Evolutionary conservation across 2,329 filamentous ascomycete genomes (phyloP).

Genomic region (Periconia sp.): DNA sequence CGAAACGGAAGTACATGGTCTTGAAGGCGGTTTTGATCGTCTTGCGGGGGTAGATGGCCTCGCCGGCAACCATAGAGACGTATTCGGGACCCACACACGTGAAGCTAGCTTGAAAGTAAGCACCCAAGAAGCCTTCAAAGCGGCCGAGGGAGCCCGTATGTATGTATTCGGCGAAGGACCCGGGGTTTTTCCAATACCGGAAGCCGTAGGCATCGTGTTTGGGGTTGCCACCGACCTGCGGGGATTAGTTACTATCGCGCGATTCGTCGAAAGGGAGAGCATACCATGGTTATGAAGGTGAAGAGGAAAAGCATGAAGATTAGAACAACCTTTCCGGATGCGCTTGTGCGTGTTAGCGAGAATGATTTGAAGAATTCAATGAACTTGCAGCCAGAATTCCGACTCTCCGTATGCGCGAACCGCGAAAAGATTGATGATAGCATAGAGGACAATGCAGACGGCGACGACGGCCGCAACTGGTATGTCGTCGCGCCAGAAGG

Average conservation of each 20-base stretch:
- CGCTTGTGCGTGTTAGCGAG: slow-evolving; percentile 7
- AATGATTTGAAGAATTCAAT: no score
- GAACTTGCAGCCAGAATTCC: slow-evolving; percentile 43
- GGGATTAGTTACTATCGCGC: not conserved
- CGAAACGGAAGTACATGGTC: slow-evolving; percentile 52
- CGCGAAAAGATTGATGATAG: slow-evolving; percentile 43
- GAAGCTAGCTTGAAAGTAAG: slow-evolving; percentile 55
- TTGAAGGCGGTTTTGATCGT: slow-evolving; percentile 67
- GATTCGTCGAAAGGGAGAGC: not conserved
- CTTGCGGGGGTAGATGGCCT: slow-evolving; percentile 67
- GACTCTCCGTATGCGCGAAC: slow-evolving; percentile 47
- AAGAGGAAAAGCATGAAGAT: slow-evolving; percentile 48
- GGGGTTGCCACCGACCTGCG: slow-evolving; percentile 44
- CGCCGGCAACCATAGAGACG: slow-evolving; percentile 66
- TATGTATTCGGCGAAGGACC: slow-evolving; percentile 35
- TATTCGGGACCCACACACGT: slow-evolving; percentile 58
- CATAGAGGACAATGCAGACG: slow-evolving; percentile 41
- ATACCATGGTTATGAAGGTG: slow-evolving; percentile 44
- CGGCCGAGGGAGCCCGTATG: slow-evolving; percentile 59
- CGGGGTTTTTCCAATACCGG: slow-evolving; percentile 44
- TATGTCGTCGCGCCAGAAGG: slow-evolving; percentile 39
- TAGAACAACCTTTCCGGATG: slow-evolving; percentile 45
- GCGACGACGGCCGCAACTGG: slow-evolving; percentile 40
- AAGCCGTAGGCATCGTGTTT: slow-evolving; percentile 43
- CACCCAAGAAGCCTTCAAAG: slow-evolving; percentile 65